A percentile compares a stretch with the other conserved stretches of the same genome.
These are phyloP conservation scores for Agaricales sp. DNA, from an alignment of 1,284 basidiomycete genomes.

Conservation along the genomic window DNA sequence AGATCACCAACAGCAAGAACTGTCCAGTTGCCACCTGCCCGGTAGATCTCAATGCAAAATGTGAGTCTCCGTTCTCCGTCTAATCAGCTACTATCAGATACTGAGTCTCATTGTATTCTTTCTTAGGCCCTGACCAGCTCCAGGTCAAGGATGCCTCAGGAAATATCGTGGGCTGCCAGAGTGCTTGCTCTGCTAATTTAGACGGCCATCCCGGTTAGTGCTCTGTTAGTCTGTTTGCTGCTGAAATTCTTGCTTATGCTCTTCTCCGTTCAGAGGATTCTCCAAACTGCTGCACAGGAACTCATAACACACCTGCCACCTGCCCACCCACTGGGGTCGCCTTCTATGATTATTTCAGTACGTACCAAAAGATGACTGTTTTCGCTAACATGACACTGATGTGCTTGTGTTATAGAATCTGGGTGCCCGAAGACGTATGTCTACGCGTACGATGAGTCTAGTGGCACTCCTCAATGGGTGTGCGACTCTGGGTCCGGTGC, in stretches of 20 bases:
- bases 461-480: conserved; percentile 34
- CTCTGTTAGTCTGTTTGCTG: conserved; percentile 15
- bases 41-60: conserved; percentile 18
- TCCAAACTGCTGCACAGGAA: not conserved
- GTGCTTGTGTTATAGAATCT: conserved; percentile 31
- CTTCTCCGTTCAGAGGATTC: too few species aligned
- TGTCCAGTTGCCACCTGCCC: conserved; percentile 21
- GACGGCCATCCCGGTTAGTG: conserved; percentile 2
- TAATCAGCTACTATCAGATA: too few species aligned
- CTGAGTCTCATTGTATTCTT: too few species aligned
- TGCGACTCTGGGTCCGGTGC: conserved; percentile 27
- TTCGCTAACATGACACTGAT: conserved; percentile 30
- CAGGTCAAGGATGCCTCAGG: conserved; percentile 18
- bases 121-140: conserved; percentile 15
- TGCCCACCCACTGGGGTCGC: conserved; percentile 12
- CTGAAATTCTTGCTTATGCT: conserved; percentile 7
- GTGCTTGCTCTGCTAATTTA: not conserved
- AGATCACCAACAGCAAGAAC: conserved; percentile 18
- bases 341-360: conserved; percentile 19
- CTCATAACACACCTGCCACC: conserved; percentile 7
- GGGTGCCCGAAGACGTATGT: conserved; percentile 21
- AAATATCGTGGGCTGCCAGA: conserved; percentile 22
- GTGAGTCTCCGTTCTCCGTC: too few species aligned
- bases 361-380: conserved; percentile 35
- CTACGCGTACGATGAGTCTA: conserved; percentile 40